Percentiles rank a stretch among this genome's conserved stretches.
phyloP scores from a whole-genome alignment of 1,284 basidiomycete species.

The Sphaerobolus stellatus region DNA sequence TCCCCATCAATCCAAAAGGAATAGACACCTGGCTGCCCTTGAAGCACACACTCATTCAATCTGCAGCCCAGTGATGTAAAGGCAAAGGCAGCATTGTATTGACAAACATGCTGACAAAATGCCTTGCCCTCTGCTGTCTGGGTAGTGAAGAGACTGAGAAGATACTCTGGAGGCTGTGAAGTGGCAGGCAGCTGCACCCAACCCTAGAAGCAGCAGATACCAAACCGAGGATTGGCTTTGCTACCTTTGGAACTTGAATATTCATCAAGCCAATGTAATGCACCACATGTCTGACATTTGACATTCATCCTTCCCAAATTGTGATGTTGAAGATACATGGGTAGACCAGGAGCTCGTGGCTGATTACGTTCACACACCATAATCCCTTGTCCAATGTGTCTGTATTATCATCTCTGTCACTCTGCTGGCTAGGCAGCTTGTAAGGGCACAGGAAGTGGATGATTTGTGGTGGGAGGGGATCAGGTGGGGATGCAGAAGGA shows the following conservation, averaged over 20 bases:
- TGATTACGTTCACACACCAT: no score
- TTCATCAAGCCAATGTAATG: slow-evolving; percentile 25
- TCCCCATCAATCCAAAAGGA: no score
- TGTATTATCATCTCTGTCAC: no score
- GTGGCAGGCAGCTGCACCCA: slow-evolving; percentile 23
- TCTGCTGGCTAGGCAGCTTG: no score
- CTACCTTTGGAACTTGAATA: slow-evolving; percentile 15
- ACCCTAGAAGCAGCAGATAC: slow-evolving; percentile 28
- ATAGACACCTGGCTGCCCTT: background rate
- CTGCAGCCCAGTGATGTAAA: slow-evolving; percentile 40
- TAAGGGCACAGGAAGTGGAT: no score
- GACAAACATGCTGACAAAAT: slow-evolving; percentile 28
- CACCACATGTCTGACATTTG: slow-evolving; percentile 22
- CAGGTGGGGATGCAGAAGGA: no score
- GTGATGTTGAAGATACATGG: no score
- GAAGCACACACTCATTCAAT: slow-evolving; percentile 22
- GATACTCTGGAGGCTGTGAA: slow-evolving; percentile 18
- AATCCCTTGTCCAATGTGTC: no score
- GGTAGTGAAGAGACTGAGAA: slow-evolving; percentile 22
- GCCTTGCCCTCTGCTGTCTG: slow-evolving; percentile 13
- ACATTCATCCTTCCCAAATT: no score
- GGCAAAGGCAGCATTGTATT: slow-evolving; percentile 40
- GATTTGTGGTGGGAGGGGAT: no score
- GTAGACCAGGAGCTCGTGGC: no score
- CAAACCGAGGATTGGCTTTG: slow-evolving; percentile 16